phyloP scores from a whole-genome alignment of 2,329 filamentous ascomycete genomes.

The Atkinsonella hypoxylon region DNA sequence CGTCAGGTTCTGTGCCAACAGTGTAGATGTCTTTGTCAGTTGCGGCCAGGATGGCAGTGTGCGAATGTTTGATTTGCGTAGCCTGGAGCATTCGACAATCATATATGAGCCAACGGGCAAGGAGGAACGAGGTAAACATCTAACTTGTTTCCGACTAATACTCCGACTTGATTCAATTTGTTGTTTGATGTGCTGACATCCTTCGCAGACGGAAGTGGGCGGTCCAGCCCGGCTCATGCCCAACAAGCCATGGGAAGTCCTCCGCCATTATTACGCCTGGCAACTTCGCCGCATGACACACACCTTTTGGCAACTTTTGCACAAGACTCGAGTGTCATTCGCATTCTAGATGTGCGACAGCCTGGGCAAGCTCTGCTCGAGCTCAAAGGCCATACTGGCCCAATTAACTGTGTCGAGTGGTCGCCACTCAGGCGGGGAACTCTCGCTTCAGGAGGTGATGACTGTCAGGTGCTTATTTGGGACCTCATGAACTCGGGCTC shows the following conservation, averaged over 20 bases:
- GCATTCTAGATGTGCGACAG: conserved; percentile 91
- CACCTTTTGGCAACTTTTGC: conserved; percentile 97
- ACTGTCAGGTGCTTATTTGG: conserved; percentile 87
- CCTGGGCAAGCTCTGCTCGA: conserved; percentile 91
- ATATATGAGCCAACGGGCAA: conserved; percentile 97
- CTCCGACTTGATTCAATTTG: too few relatives aligned
- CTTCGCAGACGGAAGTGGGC: conserved; percentile 36
- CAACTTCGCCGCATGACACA: conserved; percentile 88
- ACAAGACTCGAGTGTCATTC: conserved; percentile 81
- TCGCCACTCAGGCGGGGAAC: conserved; percentile 77
- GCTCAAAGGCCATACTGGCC: conserved; percentile 73
- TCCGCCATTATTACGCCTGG: conserved; percentile 66
- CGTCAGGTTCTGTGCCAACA: conserved; percentile 94
- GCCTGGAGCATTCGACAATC: conserved; percentile 94
- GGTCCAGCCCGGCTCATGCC: conserved; percentile 62
- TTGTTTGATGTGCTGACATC: conserved; percentile 11
- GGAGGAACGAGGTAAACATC: conserved; percentile 51
- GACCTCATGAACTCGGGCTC: conserved; percentile 61
- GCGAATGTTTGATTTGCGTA: conserved; percentile 95
- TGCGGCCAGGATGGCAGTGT: conserved; percentile 97
- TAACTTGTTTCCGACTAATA: neutral
- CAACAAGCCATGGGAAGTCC: conserved; percentile 68
- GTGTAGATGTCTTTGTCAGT: conserved; percentile 96
- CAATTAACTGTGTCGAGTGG: conserved; percentile 94
- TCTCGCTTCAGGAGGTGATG: conserved; percentile 83